Base-by-base conservation (phyloP, 1,284 basidiomycete species). In the Microbotryum silenes-acaulis region DNA sequence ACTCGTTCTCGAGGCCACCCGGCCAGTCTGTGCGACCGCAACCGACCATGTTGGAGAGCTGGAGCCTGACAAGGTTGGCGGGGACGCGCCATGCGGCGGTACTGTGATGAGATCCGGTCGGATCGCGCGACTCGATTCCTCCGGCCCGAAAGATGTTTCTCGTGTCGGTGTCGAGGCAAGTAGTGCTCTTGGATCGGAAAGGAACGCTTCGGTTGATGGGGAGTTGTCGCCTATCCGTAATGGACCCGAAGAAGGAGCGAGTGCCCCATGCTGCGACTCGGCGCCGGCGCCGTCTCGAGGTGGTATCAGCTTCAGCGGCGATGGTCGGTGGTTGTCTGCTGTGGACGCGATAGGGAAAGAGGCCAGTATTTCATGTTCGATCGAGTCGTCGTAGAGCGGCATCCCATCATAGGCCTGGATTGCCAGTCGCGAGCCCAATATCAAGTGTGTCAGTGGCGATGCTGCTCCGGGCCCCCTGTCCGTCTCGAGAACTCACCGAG, bases 181-280 rank as follows among this genome's bases (percentile, higher is more conserved):
- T 51, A 54, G 54, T 61, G 56, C 37, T 42, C 37, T 42, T 3
- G 63, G 48, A 45, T 54, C 37, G 7, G 57, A 21, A 8, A 60
- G 18, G 18, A 58, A 58, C 0, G 52, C 46, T 12, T 54, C 51
- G 29, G 57, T 56, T 5, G 59, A 54, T 6, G 62, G 65, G 0
- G 65, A 66, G 2, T 62, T 59, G 5, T 59, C 57, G 0, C 65
- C 65, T n/a, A 64, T 60, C 8, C 59, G 59, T 9, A 64, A 59
- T 21, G 45, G 61, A n/a, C 27, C 56, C 48, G 52, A 9, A 45
- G 47, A 18, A 8, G 37, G 20, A 16, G 23, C 9, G 49, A 29
- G n/a, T 42, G 21, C 7, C 23, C 44, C 48, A 23, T 20, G 51
- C 1, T 9, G 45, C 14, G 25, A 14, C 52, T 20, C 25, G 23